These are phyloP conservation scores for Mycena albidolilacea DNA, from an alignment of 768 basidiomycete genomes.

Conservation along the genomic window DNA sequence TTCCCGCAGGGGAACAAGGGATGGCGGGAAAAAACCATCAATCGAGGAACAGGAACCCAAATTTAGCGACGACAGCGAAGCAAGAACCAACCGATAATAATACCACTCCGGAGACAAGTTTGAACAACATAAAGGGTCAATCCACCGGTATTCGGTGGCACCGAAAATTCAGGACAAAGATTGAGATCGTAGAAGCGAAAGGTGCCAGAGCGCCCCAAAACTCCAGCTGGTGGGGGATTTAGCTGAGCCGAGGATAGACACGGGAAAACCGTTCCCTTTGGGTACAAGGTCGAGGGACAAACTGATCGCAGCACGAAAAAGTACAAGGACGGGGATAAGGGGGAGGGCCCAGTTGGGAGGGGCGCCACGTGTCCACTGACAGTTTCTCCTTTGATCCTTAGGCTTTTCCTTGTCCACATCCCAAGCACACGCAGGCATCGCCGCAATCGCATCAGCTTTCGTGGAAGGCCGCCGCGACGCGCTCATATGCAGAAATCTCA, in stretches of 20 bases:
- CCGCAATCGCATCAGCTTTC: no score
- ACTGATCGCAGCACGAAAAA: neutral
- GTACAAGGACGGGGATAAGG: conserved; percentile 1
- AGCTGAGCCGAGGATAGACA: neutral
- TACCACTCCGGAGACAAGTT: no score
- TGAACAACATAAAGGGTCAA: no score
- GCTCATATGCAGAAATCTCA: no score
- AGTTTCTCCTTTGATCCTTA: neutral
- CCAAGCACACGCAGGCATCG: no score
- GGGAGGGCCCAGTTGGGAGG: neutral
- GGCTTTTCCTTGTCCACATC: no score
- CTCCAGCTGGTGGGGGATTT: neutral
- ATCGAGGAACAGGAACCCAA: conserved; percentile 33
- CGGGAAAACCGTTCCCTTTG: neutral
- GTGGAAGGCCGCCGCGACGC: no score
- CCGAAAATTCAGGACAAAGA: neutral
- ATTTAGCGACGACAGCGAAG: conserved; percentile 23
- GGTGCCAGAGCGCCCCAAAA: neutral
- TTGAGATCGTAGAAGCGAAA: neutral
- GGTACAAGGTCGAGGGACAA: conserved; percentile 20
- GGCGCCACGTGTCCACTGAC: neutral
- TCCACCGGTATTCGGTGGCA: no score
- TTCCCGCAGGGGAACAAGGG: conserved; percentile 31
- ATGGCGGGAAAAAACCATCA: conserved; percentile 16
- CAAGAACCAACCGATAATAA: neutral